Conservation (phyloP, 108 stramenopile species). For the Cyclotella choctawhatcheeana region DNA sequence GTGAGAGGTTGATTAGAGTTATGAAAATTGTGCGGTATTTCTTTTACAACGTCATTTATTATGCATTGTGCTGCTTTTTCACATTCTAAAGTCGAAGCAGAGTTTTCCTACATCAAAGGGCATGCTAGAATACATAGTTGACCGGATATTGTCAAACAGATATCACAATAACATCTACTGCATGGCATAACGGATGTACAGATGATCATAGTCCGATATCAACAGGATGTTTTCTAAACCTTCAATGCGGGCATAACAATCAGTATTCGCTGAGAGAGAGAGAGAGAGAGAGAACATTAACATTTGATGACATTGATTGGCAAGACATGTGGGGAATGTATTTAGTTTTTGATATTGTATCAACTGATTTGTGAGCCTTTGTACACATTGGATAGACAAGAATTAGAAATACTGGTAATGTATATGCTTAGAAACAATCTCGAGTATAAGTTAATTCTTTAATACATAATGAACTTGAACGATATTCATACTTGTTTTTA, state of each 20-base stretch:
- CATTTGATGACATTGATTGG: conserved; percentile 51
- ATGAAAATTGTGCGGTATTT: too few species aligned
- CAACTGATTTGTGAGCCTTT: background rate
- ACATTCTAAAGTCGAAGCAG: conserved; percentile 54
- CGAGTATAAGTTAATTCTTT: too few species aligned
- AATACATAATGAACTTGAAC: too few species aligned
- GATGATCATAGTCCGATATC: conserved; percentile 38
- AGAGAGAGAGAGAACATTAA: too few species aligned
- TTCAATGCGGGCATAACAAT: conserved; percentile 90
- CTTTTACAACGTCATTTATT: too few species aligned
- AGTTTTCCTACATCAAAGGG: conserved; percentile 68
- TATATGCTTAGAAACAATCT: too few species aligned
- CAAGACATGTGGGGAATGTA: conserved; percentile 26
- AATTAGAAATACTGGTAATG: too few species aligned
- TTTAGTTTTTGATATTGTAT: background rate
- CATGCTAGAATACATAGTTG: conserved; percentile 70
- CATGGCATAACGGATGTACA: conserved; percentile 22
- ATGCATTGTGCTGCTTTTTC: background rate
- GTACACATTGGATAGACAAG: background rate
- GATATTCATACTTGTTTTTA: too few species aligned
- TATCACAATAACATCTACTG: conserved; percentile 32
- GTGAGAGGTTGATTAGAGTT: conserved; percentile 31
- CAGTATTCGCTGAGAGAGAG: conserved; percentile 75
- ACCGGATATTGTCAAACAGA: conserved; percentile 61
- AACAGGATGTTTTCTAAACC: conserved; percentile 73